These are phyloP conservation scores for Sugiyamaella novakii DNA, from an alignment of 1,139 yeast genomes.

Conservation along the genomic window DNA sequence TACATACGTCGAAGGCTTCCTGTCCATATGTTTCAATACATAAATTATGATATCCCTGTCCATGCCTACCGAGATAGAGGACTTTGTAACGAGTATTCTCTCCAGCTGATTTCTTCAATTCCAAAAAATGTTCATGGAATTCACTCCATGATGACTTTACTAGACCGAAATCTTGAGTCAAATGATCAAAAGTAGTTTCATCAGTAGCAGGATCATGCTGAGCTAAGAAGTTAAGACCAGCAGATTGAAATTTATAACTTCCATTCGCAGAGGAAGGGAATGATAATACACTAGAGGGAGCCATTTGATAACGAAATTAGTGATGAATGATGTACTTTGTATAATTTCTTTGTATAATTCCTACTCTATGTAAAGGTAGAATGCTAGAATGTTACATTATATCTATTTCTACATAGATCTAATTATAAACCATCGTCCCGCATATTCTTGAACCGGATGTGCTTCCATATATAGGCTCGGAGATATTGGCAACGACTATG, in stretches of 20 bases:
- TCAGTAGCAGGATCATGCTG: slow-evolving; percentile 51
- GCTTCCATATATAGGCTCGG: no score
- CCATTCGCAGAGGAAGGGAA: not conserved
- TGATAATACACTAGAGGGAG: no score
- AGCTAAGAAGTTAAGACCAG: slow-evolving; percentile 49
- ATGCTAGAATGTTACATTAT: no score
- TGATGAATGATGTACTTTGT: no score
- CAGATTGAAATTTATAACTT: slow-evolving; percentile 1
- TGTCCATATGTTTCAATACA: slow-evolving; percentile 61
- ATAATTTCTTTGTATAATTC: no score
- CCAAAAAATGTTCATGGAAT: slow-evolving; percentile 41
- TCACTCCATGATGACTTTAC: slow-evolving; percentile 49
- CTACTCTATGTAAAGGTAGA: no score
- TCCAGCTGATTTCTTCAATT: slow-evolving; percentile 45
- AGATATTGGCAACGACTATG: no score
- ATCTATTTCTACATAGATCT: no score
- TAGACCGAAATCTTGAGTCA: slow-evolving; percentile 25
- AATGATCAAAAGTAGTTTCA: slow-evolving; percentile 50
- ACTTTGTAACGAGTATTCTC: slow-evolving; percentile 53
- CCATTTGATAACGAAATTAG: no score
- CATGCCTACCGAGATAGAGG: slow-evolving; percentile 68
- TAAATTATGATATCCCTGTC: slow-evolving; percentile 73
- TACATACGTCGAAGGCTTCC: slow-evolving; percentile 49
- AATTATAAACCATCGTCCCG: no score
- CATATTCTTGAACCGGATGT: no score